Evolutionary conservation across 2,329 filamentous ascomycete genomes (phyloP).

Genomic region (Cytospora schulzeri): DNA sequence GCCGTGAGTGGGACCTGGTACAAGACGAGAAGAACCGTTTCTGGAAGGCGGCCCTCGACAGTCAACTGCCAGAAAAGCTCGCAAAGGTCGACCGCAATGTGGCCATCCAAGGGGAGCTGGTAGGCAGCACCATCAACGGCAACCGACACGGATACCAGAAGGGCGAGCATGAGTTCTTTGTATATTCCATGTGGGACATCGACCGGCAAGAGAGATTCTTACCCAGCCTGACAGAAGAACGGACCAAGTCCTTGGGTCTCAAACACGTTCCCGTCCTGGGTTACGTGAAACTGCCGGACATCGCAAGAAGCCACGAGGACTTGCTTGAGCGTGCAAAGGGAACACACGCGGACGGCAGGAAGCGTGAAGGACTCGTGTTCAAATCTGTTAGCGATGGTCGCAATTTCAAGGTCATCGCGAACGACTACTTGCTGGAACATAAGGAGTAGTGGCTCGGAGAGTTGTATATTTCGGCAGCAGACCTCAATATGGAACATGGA

Average conservation of each 20-base stretch:
- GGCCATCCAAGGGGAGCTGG: too few relatives aligned
- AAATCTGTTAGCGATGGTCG: conserved; percentile 31
- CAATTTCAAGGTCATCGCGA: conserved; percentile 34
- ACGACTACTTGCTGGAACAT: conserved; percentile 27
- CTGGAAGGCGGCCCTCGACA: too few relatives aligned
- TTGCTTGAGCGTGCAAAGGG: conserved; percentile 20
- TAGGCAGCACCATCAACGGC: conserved; percentile 26
- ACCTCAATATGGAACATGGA: too few relatives aligned
- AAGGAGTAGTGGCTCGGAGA: too few relatives aligned
- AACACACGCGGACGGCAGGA: conserved; percentile 27
- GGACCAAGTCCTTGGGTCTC: conserved; percentile 33
- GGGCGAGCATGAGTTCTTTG: conserved; percentile 35
- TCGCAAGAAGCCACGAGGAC: conserved; percentile 29
- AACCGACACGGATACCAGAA: conserved; percentile 34
- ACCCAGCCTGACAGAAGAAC: conserved; percentile 34
- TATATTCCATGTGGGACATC: conserved; percentile 39
- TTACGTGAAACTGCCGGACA: conserved; percentile 29
- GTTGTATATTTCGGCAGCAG: too few relatives aligned
- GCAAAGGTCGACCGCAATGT: too few relatives aligned
- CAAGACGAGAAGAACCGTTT: too few relatives aligned
- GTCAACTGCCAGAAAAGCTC: too few relatives aligned
- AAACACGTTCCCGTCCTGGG: conserved; percentile 37
- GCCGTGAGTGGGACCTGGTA: too few relatives aligned
- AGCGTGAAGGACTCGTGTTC: conserved; percentile 34
- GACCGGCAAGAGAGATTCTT: conserved; percentile 33